These are phyloP conservation scores for Prunus padus DNA, from an alignment of 306 rosid genomes.

Conservation along the genomic window DNA sequence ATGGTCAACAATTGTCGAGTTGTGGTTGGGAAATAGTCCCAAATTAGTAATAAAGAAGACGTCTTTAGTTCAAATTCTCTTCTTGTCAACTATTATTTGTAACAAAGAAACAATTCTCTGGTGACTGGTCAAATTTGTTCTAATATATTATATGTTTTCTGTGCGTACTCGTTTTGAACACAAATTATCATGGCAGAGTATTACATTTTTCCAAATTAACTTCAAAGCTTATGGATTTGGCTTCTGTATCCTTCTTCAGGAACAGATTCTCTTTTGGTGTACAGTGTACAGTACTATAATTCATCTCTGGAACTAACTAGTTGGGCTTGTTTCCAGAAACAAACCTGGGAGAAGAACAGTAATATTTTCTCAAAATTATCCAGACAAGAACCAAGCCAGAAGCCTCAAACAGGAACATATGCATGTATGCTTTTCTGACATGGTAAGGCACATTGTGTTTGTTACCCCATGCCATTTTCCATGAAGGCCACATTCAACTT, in stretches of 20 bases:
- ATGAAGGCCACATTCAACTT: background rate
- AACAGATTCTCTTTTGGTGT: background rate
- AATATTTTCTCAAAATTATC: background rate
- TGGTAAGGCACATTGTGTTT: background rate
- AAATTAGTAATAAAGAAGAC: too few relatives aligned
- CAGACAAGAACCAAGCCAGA: constrained; percentile 1
- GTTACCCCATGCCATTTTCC: constrained; percentile 7
- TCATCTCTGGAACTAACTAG: background rate
- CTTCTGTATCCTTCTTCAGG: background rate
- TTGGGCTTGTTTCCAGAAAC: constrained; percentile 6
- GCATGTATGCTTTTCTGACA: background rate
- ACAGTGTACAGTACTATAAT: background rate
- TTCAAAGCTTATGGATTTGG: background rate
- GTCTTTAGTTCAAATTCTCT: too few relatives aligned
- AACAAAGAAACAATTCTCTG: too few relatives aligned
- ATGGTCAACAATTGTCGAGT: too few relatives aligned
- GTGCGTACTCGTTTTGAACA: too few relatives aligned
- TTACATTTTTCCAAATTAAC: too few relatives aligned
- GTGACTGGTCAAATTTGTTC: too few relatives aligned
- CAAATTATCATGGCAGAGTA: too few relatives aligned
- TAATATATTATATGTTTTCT: too few relatives aligned
- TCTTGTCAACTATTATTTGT: too few relatives aligned
- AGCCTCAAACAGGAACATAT: background rate
- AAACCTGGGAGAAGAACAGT: background rate
- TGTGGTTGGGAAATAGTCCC: too few relatives aligned